phyloP scores from a whole-genome alignment of 1,139 yeast species.

The Pichia sp. region DNA sequence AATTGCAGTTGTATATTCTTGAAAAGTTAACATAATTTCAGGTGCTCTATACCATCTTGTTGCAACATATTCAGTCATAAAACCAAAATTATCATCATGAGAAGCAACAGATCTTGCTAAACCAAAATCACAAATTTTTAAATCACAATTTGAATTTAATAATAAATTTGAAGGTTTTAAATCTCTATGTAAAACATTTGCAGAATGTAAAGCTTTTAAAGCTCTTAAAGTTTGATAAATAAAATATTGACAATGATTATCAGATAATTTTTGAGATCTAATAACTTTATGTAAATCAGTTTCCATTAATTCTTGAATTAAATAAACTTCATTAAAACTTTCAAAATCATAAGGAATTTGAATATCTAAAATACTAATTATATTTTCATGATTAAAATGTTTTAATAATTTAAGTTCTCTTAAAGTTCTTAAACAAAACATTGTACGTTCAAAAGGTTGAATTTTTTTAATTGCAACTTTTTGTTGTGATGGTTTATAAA shows the following conservation, averaged over 20 bases:
- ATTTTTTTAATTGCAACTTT: conserved; percentile 94
- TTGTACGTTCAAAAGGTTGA: conserved; percentile 85
- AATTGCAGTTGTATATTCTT: conserved; percentile 64
- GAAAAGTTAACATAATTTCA: conserved; percentile 65
- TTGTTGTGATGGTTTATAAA: conserved; percentile 80
- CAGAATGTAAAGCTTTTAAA: conserved; percentile 56
- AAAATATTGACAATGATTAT: conserved; percentile 65
- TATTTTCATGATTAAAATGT: conserved; percentile 88
- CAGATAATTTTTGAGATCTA: conserved; percentile 44
- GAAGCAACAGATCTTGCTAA: conserved; percentile 39
- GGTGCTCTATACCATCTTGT: conserved; percentile 81
- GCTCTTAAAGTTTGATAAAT: conserved; percentile 60
- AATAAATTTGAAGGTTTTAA: conserved; percentile 84
- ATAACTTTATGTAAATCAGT: conserved; percentile 60
- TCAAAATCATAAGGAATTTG: conserved; percentile 80
- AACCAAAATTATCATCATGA: conserved; percentile 35
- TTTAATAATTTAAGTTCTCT: conserved; percentile 83
- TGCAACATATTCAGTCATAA: conserved; percentile 70
- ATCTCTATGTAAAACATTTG: conserved; percentile 79
- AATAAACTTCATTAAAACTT: conserved; percentile 58
- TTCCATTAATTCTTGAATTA: conserved; percentile 69
- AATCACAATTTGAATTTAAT: conserved; percentile 86
- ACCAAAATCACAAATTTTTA: conserved; percentile 63
- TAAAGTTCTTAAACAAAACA: conserved; percentile 85
- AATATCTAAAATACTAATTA: conserved; percentile 81